Evolutionary conservation across 768 basidiomycete genomes (phyloP), one percentile per base, ranked within the genome.

Genomic region (Boletus pseudo-olivaceus): DNA sequence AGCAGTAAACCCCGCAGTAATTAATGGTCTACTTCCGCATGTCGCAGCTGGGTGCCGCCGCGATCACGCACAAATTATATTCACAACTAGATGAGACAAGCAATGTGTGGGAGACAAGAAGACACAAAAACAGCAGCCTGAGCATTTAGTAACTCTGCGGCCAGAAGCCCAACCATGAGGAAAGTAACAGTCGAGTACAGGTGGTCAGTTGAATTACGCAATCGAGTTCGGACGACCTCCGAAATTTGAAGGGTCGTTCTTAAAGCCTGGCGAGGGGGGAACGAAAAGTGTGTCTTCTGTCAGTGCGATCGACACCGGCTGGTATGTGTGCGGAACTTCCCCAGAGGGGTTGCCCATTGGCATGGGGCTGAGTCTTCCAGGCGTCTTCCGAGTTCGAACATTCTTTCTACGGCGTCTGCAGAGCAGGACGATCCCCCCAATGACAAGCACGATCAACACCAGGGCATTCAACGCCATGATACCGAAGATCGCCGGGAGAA

Each of bases 401-500:
- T 67, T 71, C 56, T 68, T 73, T 50, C 75, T 68, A 53, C 70
- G 66, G 67, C 78, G 76, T 63, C 77, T 81, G 72, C 77, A 84
- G 61, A 83, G 72, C 38, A 78, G 73, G 46, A 82, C 62, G 47
- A 82, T 68, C 59, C 81, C 88, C 7, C 78, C 76, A 34, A 82
- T 67, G 56, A 75, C 67, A 53, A 90, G 77, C 29, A 78, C 70
- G 51, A 89, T 67, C 54, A 92, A 69, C 50, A 89, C 76, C 27
- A 90, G 71, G 7, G 88, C 85, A 62, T 93, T 93, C 61, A 93
- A 76, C 34, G 83, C 90, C 63, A 91, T 81, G 54, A 92, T 70
- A 27, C 76, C 90, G 47, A 93, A 76, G 74, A 92, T 81, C 26
- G 81, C 85, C 23, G 90, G 90, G 46, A 92, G 72, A 70, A 79